A percentile compares a stretch with the other conserved stretches of the same genome.
Evolutionary conservation across 192 early-diverging fungal genomes (phyloP).

Genomic region (Coemansia sp.): DNA sequence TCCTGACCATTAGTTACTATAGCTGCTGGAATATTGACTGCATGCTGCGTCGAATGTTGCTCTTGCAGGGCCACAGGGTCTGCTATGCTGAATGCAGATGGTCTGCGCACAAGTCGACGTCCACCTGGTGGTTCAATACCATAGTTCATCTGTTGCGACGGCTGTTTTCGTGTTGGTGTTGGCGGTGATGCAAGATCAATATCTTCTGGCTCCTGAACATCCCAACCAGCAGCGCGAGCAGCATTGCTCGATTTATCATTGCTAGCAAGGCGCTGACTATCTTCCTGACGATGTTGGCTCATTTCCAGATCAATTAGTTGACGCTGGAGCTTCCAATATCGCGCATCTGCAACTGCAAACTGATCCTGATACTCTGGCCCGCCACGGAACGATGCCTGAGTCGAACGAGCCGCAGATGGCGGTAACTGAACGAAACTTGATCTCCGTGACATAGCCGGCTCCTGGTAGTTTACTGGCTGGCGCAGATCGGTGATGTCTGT

Average conservation of each 20-base stretch:
- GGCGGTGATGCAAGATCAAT: conserved; percentile 40
- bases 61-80: conserved; percentile 14
- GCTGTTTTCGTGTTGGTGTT: conserved; percentile 26
- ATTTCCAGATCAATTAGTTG: conserved; percentile 51
- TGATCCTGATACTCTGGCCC: conserved; percentile 20
- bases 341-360: conserved; percentile 49
- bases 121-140: conserved; percentile 4
- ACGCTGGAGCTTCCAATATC: conserved; percentile 52
- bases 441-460: conserved; percentile 41
- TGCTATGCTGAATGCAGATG: conserved; percentile 48
- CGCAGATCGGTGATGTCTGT: conserved; percentile 17
- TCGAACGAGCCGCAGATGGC: conserved; percentile 17
- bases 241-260: neutral
- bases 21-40: too few relatives aligned
- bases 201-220: conserved; percentile 7
- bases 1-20: too few relatives aligned
- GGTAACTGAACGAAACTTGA: conserved; percentile 49
- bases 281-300: conserved; percentile 30
- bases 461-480: conserved; percentile 46
- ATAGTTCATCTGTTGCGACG: neutral
- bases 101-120: conserved; percentile 16
- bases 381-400: conserved; percentile 12
- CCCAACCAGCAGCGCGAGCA: conserved; percentile 10
- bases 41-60: neutral
- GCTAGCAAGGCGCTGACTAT: neutral